A percentile compares a stretch with the other conserved stretches of the same genome.
Evolutionary conservation across 805 yeast genomes (phyloP).

Genomic region (Ogataea saltuana): DNA sequence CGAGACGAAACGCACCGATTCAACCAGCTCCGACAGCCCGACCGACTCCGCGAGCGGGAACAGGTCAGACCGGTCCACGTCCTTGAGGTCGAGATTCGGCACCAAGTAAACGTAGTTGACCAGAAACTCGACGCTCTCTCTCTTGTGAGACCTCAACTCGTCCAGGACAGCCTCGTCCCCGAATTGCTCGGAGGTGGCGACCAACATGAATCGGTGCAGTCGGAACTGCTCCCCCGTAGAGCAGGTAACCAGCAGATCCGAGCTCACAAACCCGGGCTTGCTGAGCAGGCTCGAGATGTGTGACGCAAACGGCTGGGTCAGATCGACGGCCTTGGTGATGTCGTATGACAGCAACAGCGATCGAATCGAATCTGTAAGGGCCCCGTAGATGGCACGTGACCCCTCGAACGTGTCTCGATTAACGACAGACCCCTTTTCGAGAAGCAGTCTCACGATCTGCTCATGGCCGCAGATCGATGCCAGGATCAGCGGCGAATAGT

Average conservation of each 20-base stretch:
- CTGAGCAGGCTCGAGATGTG: constrained; percentile 55
- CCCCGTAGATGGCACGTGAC: constrained; percentile 75
- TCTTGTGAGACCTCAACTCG: constrained; percentile 18
- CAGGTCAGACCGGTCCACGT: constrained; percentile 33
- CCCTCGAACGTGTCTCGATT: constrained; percentile 84
- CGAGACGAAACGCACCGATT: constrained; percentile 30
- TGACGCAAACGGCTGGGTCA: constrained; percentile 69
- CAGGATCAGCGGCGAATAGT: constrained; percentile 71
- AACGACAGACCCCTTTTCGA: constrained; percentile 71
- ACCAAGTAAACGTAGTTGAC: constrained; percentile 30
- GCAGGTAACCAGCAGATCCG: constrained; percentile 36
- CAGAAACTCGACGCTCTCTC: constrained; percentile 37
- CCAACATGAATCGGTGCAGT: constrained; percentile 45
- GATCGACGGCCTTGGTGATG: constrained; percentile 66
- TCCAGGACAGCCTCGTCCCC: neutral
- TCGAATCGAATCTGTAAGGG: constrained; percentile 66
- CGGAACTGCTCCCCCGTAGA: constrained; percentile 22
- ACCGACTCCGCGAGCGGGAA: constrained; percentile 37
- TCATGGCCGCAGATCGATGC: constrained; percentile 78
- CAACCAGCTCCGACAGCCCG: constrained; percentile 40
- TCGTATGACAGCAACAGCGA: constrained; percentile 59
- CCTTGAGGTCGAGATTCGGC: constrained; percentile 35
- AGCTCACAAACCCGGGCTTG: constrained; percentile 30
- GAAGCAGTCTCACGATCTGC: constrained; percentile 57
- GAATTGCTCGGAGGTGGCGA: constrained; percentile 26